Evolutionary conservation across 2,329 filamentous ascomycete genomes (phyloP), one percentile per base, ranked within the genome.

Genomic region (Xylaria sp.): DNA sequence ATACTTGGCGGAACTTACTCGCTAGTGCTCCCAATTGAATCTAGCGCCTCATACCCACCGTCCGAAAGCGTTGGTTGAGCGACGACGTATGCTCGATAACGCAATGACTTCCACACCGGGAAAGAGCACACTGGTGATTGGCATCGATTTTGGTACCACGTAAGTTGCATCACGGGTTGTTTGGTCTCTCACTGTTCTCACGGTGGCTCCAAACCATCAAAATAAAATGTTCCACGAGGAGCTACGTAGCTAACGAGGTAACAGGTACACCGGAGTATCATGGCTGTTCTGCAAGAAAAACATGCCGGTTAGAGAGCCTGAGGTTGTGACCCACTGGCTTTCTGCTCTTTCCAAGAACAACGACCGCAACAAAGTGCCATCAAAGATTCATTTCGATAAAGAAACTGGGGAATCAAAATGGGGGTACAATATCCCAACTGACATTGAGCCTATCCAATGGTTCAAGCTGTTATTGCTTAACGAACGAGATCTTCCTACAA

Each of bases 131-230:
- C 15, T 51, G 19, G 47, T 51, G 6, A 37, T 51, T 1, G 47
- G 47, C 2, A 51, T 51, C n/a, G 47, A 51, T 19, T 51, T 51
- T 38, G 47, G 47, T 11, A 51, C 47, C 1, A 51, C 47, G 47
- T 51, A 23, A 25, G 44, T 48, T 2, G 25, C 9, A 25, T 33
- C 1, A 3, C n/a, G 31, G 7, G 17, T 46, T 10, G 38, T 8
- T 8, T 6, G 3, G 10, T 21, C 38, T 8, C 38, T 7, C 8
- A 19, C 3, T 13, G n/a, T 10, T 8, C 1, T 21, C 38, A 3
- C 15, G 17, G 9, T 8, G 2, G n/a, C 3, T 21, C 21, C 8
- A 3, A 2, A 21, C 10, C 2, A 17, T 21, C 38, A 10, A 41
- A 17, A 17, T 8, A 21, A n/a, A 3, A 21, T 3, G 11, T 41